A percentile compares a stretch with the other conserved stretches of the same genome.
phyloP scores from a whole-genome alignment of 805 yeast genomes.

The Ogataea naganishii region DNA sequence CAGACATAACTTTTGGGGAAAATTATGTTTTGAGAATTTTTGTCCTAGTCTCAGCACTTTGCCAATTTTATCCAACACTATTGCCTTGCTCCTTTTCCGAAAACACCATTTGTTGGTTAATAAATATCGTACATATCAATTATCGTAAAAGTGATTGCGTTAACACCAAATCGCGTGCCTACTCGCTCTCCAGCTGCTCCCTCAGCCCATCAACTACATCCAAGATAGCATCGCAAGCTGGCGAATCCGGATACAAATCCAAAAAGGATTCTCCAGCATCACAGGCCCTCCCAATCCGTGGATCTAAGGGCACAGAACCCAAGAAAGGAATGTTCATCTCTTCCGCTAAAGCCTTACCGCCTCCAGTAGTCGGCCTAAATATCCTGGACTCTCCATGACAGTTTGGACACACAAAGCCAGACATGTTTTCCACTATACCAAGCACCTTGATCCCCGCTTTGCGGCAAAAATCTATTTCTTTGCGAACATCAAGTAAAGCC shows the following conservation, averaged over 20 bases:
- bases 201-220: slow-evolving; percentile 71
- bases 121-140: too few species aligned
- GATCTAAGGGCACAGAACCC: slow-evolving; percentile 94
- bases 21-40: too few species aligned
- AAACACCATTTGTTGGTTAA: too few species aligned
- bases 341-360: slow-evolving; percentile 76
- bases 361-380: slow-evolving; percentile 94
- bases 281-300: slow-evolving; percentile 84
- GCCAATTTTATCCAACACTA: too few species aligned
- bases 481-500: slow-evolving; percentile 87
- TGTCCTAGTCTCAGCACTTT: slow-evolving; percentile 5
- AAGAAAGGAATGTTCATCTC: slow-evolving; percentile 73
- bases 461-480: slow-evolving; percentile 89
- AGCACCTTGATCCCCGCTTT: slow-evolving; percentile 81
- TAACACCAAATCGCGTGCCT: too few species aligned
- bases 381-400: slow-evolving; percentile 87
- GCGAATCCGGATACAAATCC: slow-evolving; percentile 82
- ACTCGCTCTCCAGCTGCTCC: slow-evolving; percentile 44
- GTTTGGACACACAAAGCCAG: slow-evolving; percentile 95
- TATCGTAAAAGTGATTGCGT: too few species aligned
- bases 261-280: slow-evolving; percentile 81
- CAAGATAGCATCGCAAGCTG: slow-evolving; percentile 80
- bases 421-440: slow-evolving; percentile 95
- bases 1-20: too few species aligned
- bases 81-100: too few species aligned